phyloP scores from a whole-genome alignment of 441 rosid genomes.

The Euphorbia celastroides region DNA sequence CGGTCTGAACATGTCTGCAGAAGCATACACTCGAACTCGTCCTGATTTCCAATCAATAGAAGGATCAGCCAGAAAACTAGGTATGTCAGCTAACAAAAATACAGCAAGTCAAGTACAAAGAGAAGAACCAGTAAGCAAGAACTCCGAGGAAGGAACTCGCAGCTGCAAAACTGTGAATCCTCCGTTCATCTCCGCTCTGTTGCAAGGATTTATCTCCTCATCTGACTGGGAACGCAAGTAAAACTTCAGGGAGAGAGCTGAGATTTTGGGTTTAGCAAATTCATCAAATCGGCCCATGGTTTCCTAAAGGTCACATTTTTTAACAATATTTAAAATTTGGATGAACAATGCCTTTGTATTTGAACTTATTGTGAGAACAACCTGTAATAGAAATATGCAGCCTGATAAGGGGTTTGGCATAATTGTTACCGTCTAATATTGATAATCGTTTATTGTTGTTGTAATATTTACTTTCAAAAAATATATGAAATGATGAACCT shows the following conservation, averaged over 20 bases:
- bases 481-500: too few species aligned
- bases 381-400: too few species aligned
- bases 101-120: background rate
- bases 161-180: background rate
- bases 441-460: too few species aligned
- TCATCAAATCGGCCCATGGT: background rate
- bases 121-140: constrained; percentile 15
- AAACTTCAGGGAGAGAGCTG: background rate
- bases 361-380: too few species aligned
- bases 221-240: background rate
- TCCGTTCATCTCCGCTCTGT: background rate
- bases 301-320: too few species aligned
- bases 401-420: too few species aligned
- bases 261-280: background rate
- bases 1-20: constrained; percentile 47
- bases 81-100: background rate
- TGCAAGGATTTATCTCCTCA: background rate
- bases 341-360: too few species aligned
- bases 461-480: too few species aligned
- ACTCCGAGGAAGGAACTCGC: constrained; percentile 21
- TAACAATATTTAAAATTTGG: too few species aligned
- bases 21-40: constrained; percentile 27
- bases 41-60: background rate
- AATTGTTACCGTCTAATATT: too few species aligned
- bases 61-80: background rate